Conservation (phyloP, 2,329 filamentous ascomycete species). For the Rutstroemia sp. region DNA sequence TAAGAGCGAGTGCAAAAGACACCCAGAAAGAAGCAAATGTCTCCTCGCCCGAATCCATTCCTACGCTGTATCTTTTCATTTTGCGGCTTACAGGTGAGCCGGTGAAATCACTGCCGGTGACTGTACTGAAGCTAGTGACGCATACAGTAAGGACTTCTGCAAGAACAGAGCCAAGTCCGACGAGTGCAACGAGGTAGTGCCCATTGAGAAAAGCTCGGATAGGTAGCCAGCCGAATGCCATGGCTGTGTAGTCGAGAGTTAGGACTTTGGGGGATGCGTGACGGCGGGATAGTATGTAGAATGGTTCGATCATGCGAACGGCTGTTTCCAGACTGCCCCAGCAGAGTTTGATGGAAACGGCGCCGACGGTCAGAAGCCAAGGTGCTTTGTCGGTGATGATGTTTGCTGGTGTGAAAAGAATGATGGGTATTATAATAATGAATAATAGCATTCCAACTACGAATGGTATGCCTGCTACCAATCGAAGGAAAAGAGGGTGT, state of each 20-base stretch:
- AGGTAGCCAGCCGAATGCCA: slow-evolving; percentile 60
- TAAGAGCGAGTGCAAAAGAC: slow-evolving; percentile 52
- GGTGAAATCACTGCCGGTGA: slow-evolving; percentile 55
- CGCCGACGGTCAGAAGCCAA: slow-evolving; percentile 57
- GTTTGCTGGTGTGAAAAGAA: slow-evolving; percentile 51
- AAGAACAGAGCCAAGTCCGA: slow-evolving; percentile 64
- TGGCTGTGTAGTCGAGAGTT: slow-evolving; percentile 65
- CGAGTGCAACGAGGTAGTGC: slow-evolving; percentile 57
- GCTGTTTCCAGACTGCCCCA: slow-evolving; percentile 64
- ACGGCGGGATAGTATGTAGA: slow-evolving; percentile 59
- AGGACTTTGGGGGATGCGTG: slow-evolving; percentile 59
- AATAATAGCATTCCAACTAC: slow-evolving; percentile 51
- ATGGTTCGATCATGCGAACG: slow-evolving; percentile 68
- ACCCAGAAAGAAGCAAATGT: slow-evolving; percentile 58
- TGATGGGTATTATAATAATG: slow-evolving; percentile 48
- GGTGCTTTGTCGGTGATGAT: slow-evolving; percentile 53
- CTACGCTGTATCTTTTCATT: neutral
- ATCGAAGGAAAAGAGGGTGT: slow-evolving; percentile 61
- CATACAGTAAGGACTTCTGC: slow-evolving; percentile 67
- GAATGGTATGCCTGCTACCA: slow-evolving; percentile 52
- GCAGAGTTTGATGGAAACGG: slow-evolving; percentile 58
- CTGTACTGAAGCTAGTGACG: slow-evolving; percentile 56
- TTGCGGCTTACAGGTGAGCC: slow-evolving; percentile 6
- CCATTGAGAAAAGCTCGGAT: slow-evolving; percentile 54
- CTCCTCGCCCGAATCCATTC: slow-evolving; percentile 45